Evolutionary conservation across 2,329 filamentous ascomycete genomes (phyloP), one percentile per base, ranked within the genome.

Genomic region (Aspergillus sp.): DNA sequence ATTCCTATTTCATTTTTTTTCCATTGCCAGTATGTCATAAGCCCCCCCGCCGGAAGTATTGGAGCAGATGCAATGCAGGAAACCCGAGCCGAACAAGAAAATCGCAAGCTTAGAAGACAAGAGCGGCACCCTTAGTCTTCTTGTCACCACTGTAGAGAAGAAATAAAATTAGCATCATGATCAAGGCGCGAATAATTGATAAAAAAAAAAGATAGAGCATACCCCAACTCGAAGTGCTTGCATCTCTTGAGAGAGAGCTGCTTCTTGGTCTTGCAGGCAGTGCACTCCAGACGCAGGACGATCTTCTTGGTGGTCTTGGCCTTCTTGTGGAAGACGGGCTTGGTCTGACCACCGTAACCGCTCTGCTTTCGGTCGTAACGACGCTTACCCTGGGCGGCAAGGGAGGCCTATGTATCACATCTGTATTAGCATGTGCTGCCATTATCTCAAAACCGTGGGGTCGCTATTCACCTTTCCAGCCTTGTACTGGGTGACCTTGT

Each of bases 231-330:
- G 78, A 98, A 98, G 84, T 98, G 93, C 88, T 98, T 98, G 90
- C 93, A 98, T 73, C 93, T 89, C 88, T 98, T 98, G 76, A 98
- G 81, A 64, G 93, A 83, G 70, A 98, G 82, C 81, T 98, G 90
- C 75, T 84, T 85, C 86, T 96, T 97, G 73, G 89, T 85, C 87
- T 97, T 97, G 89, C 93, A 98, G 64, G 78, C 74, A 70, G 89
- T 91, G 82, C 93, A 98, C 77, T 98, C 93, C 75, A 98, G 79
- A 80, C 93, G 85, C 76, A 98, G 80, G 68, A 98, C 94, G 66
- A 98, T 87, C 86, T 98, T 98, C 88, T 98, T 98, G 72, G 93
- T 98, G 64, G 93, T 98, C 88, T 98, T 98, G 62, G 93, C 93
- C 82, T 96, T 97, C 86, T 97, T 98, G 88, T 97, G 93, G 88